A percentile compares a stretch with the other conserved stretches of the same genome.
Conservation (phyloP, 495 filamentous ascomycete species). For the Cairneyella variabilis region DNA sequence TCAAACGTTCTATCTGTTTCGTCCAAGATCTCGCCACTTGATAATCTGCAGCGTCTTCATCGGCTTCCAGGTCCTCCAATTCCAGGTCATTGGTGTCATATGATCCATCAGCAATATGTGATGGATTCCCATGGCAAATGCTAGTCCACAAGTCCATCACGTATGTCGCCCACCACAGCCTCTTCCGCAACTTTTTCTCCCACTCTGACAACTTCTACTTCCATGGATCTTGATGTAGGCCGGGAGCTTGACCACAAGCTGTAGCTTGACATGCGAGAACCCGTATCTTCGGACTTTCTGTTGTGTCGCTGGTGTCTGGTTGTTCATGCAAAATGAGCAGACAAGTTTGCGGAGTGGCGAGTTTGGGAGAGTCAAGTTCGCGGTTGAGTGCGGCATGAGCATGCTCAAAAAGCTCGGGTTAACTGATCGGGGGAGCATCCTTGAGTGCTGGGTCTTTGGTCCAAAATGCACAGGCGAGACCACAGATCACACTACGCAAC, state of each 20-base stretch:
- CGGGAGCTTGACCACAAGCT: conserved; percentile 24
- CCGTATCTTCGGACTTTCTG: conserved; percentile 26
- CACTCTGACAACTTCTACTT: conserved; percentile 22
- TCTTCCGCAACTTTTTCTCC: conserved; percentile 22
- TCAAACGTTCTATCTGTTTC: conserved; percentile 3
- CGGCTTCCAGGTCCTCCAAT: conserved; percentile 11
- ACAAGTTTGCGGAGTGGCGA: conserved; percentile 24
- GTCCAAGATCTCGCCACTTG: neutral
- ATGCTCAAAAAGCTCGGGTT: conserved; percentile 23
- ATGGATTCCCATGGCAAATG: conserved; percentile 23
- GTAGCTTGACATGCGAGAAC: conserved; percentile 24
- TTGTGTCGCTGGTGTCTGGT: conserved; percentile 22
- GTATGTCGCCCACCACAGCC: conserved; percentile 24
- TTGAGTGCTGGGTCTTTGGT: conserved; percentile 11
- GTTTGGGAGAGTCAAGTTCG: conserved; percentile 26
- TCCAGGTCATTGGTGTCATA: conserved; percentile 10
- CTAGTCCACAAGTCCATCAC: conserved; percentile 24
- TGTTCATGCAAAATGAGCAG: conserved; percentile 24
- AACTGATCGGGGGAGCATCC: conserved; percentile 4
- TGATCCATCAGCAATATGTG: conserved; percentile 19
- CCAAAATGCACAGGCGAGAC: conserved; percentile 24
- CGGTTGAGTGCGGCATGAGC: conserved; percentile 23
- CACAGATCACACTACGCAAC: conserved; percentile 21
- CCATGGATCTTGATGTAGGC: conserved; percentile 21
- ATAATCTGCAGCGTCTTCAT: conserved; percentile 19